Evolutionary conservation across 2,329 filamentous ascomycete species (phyloP).

Genomic region (Dissoconium aciculare): DNA sequence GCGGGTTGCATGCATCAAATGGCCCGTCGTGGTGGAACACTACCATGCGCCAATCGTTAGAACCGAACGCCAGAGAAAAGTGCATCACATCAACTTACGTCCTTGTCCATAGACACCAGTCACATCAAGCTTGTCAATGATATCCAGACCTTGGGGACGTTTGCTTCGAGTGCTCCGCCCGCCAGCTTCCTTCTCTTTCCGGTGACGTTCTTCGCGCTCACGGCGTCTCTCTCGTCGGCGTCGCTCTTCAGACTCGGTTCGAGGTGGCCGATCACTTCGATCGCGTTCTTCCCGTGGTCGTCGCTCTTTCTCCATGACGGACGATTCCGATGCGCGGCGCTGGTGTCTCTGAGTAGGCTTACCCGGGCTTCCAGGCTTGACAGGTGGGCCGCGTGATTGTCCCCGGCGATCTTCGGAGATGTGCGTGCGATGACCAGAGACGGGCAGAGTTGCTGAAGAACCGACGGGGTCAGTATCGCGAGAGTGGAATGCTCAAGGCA

Average conservation of each 20-base stretch:
- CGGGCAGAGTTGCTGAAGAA: slow-evolving; percentile 32
- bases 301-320: slow-evolving; percentile 48
- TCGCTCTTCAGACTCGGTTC: slow-evolving; percentile 35
- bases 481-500: too few relatives aligned
- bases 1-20: slow-evolving; percentile 89
- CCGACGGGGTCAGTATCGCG: too few relatives aligned
- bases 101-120: slow-evolving; percentile 91
- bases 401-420: slow-evolving; percentile 48
- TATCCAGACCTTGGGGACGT: slow-evolving; percentile 48
- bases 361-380: slow-evolving; percentile 22
- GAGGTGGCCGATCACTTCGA: slow-evolving; percentile 12
- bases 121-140: slow-evolving; percentile 93
- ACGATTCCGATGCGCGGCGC: slow-evolving; percentile 68
- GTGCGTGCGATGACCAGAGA: slow-evolving; percentile 43
- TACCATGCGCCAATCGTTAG: slow-evolving; percentile 26
- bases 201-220: slow-evolving; percentile 41
- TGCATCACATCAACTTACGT: slow-evolving; percentile 43
- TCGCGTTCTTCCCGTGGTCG: slow-evolving; percentile 37
- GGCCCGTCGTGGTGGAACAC: slow-evolving; percentile 97
- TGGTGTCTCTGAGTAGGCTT: slow-evolving; percentile 37
- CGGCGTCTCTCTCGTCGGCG: slow-evolving; percentile 31
- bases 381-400: slow-evolving; percentile 25
- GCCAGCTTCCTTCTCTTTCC: slow-evolving; percentile 26
- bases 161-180: slow-evolving; percentile 25
- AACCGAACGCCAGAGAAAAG: neutral